Conservation (phyloP, 2,329 filamentous ascomycete species). For the Xylariales sp. region DNA sequence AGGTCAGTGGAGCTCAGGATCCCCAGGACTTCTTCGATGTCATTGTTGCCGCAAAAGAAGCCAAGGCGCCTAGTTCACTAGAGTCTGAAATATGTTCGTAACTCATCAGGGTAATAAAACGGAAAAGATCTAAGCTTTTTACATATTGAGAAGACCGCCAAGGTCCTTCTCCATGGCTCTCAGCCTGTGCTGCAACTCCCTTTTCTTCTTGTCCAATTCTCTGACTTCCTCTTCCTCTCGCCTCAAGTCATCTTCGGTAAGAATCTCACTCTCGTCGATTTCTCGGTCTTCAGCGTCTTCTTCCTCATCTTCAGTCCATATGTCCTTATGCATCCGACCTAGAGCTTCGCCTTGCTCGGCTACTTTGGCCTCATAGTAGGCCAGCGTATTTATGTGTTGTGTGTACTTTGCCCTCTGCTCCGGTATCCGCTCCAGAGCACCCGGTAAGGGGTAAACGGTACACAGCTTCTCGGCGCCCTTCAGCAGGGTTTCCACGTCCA, state of each 20-base stretch:
- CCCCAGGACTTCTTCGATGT: conserved; percentile 55
- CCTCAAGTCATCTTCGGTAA: conserved; percentile 65
- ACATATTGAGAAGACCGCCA: conserved; percentile 35
- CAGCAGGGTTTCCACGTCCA: conserved; percentile 82
- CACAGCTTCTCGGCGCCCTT: conserved; percentile 87
- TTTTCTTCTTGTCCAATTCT: conserved; percentile 52
- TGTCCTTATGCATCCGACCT: conserved; percentile 65
- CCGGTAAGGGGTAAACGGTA: conserved; percentile 77
- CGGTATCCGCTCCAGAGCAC: conserved; percentile 71
- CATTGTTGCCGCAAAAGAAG: conserved; percentile 47
- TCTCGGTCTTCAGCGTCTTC: conserved; percentile 33
- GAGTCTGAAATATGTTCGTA: conserved; percentile 1
- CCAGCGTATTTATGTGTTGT: conserved; percentile 67
- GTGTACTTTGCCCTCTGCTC: conserved; percentile 66
- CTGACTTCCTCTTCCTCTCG: conserved; percentile 64
- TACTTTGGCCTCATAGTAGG: conserved; percentile 76
- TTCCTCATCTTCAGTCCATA: conserved; percentile 52
- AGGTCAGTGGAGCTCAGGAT: conserved; percentile 62
- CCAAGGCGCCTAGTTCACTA: conserved; percentile 3
- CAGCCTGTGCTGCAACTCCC: conserved; percentile 48
- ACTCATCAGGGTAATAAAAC: neutral
- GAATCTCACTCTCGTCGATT: conserved; percentile 34
- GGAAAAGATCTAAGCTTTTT: too few relatives aligned
- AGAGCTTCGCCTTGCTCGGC: conserved; percentile 70
- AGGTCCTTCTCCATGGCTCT: conserved; percentile 52